These are phyloP conservation scores for Mycena kentingensis DNA, from an alignment of 768 basidiomycete species.

Conservation along the genomic window DNA sequence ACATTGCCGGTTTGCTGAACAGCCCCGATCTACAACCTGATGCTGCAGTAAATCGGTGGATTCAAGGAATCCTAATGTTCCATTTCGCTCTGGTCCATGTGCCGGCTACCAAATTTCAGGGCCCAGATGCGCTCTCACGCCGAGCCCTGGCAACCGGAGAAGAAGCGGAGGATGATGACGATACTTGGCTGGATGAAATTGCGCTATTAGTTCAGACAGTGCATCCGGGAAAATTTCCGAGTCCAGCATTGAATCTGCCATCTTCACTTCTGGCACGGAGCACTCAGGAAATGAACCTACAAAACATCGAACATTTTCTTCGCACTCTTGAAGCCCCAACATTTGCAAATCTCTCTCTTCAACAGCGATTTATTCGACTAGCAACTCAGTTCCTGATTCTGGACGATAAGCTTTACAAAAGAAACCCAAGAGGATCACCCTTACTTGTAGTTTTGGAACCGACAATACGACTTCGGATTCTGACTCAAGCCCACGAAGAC, in stretches of 20 bases:
- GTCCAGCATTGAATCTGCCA: not conserved
- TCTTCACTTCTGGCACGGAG: not conserved
- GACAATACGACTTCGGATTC: conserved; percentile 3
- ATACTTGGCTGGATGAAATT: conserved; percentile 7
- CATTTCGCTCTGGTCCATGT: conserved; percentile 41
- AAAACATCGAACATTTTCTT: conserved; percentile 20
- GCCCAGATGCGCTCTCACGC: conserved; percentile 42
- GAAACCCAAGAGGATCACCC: not conserved
- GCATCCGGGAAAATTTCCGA: not conserved
- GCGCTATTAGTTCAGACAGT: not conserved
- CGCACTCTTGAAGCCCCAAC: conserved; percentile 14
- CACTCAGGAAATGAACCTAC: not conserved
- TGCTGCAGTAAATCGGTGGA: conserved; percentile 45
- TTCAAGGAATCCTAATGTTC: conserved; percentile 39
- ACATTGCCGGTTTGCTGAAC: conserved; percentile 46
- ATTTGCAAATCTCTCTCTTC: not conserved
- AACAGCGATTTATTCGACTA: conserved; percentile 10
- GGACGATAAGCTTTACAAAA: conserved; percentile 8
- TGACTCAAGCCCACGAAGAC: conserved; percentile 21
- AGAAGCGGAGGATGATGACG: conserved; percentile 29
- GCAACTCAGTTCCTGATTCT: conserved; percentile 14
- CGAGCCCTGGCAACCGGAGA: conserved; percentile 19
- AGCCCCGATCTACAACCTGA: too few relatives aligned
- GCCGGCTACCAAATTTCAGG: conserved; percentile 33
- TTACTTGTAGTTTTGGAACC: conserved; percentile 15